Evolutionary conservation across 306 rosid species (phyloP).

Genomic region (Quercus variabilis): DNA sequence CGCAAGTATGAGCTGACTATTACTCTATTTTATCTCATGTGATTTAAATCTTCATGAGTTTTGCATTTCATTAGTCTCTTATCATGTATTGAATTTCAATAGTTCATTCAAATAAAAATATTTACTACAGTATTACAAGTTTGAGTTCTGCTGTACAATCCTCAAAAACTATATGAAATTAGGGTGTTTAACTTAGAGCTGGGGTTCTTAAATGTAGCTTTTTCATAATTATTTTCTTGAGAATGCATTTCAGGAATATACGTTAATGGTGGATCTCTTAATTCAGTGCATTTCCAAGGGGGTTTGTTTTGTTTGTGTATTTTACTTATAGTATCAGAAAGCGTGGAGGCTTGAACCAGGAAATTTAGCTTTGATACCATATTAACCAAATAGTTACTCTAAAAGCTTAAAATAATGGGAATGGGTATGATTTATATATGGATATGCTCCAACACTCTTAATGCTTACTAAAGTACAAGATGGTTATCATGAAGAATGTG

Average conservation of each 20-base stretch:
- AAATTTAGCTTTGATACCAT: neutral
- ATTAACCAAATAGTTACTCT: neutral
- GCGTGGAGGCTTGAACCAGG: no score
- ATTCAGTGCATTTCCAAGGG: neutral
- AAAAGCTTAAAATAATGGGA: neutral
- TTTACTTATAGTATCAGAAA: neutral
- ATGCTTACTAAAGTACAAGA: neutral
- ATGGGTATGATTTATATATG: neutral
- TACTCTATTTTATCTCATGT: neutral
- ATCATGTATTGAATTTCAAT: neutral
- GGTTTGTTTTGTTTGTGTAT: neutral
- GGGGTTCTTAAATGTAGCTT: neutral
- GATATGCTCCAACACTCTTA: neutral
- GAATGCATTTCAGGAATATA: neutral
- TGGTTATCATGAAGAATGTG: neutral
- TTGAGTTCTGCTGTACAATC: neutral
- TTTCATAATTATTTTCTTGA: neutral
- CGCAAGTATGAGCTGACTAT: conserved; percentile 55
- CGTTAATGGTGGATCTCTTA: neutral
- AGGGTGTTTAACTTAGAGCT: neutral
- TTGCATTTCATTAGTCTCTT: neutral
- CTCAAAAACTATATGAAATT: neutral
- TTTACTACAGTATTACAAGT: neutral
- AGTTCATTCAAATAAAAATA: neutral
- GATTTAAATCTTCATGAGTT: neutral